Conservation (phyloP, 371 early-diverging fungal genomes). For the Mucor piriformis region DNA sequence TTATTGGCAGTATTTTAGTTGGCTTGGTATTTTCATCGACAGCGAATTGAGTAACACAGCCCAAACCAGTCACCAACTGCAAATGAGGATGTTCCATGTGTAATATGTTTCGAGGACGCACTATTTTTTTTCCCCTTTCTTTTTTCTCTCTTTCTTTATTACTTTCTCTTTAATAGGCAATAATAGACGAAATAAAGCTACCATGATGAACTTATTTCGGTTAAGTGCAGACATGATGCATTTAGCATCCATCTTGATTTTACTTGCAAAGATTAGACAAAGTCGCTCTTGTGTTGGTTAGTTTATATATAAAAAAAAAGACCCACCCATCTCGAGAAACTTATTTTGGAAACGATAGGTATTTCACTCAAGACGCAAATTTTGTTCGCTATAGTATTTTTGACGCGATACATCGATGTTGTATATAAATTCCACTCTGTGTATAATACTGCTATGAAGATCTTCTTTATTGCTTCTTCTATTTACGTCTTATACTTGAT, state of each 20-base stretch:
- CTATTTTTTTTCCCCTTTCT: neutral
- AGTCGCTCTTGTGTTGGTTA: slow-evolving; percentile 88
- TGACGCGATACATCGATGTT: slow-evolving; percentile 95
- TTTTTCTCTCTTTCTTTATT: neutral
- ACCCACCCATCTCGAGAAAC: too few species aligned
- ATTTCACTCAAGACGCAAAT: slow-evolving; percentile 97
- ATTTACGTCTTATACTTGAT: slow-evolving; percentile 91
- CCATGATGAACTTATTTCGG: slow-evolving; percentile 87
- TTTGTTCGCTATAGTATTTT: slow-evolving; percentile 91
- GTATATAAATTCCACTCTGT: slow-evolving; percentile 73
- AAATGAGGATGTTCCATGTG: slow-evolving; percentile 13
- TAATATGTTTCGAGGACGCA: neutral
- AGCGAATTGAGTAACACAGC: neutral
- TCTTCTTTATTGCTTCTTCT: slow-evolving; percentile 89
- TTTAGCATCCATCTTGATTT: slow-evolving; percentile 90
- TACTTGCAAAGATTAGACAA: slow-evolving; percentile 84
- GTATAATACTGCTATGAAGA: slow-evolving; percentile 96
- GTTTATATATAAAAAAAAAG: slow-evolving; percentile 7
- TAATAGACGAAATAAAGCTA: neutral
- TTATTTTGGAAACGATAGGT: too few species aligned
- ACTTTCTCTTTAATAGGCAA: neutral
- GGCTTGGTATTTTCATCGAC: slow-evolving; percentile 25
- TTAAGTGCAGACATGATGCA: slow-evolving; percentile 94
- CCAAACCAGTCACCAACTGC: slow-evolving; percentile 9
- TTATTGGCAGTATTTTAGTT: slow-evolving; percentile 45